Conservation (phyloP, 2,329 filamentous ascomycete species). For the Ophiocordyceps polyrhachis-furcata region DNA sequence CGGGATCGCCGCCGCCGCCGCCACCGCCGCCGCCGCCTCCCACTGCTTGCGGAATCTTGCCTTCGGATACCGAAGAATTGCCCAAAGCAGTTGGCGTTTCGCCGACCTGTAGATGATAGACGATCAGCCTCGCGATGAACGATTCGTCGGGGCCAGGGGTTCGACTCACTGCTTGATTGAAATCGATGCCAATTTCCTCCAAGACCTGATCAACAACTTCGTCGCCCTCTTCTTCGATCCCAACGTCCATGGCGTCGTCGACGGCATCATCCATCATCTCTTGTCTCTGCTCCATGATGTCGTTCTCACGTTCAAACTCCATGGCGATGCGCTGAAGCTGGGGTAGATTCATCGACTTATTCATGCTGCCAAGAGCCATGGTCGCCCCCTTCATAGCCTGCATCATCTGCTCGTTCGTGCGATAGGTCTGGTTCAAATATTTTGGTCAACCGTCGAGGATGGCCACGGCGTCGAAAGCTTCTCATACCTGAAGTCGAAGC, state of each 20-base stretch:
- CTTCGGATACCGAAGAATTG: conserved; percentile 51
- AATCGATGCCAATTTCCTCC: conserved; percentile 90
- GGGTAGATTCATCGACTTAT: conserved; percentile 90
- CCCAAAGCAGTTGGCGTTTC: conserved; percentile 79
- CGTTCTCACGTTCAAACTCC: conserved; percentile 98
- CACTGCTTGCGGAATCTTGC: conserved; percentile 70
- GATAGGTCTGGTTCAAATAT: conserved; percentile 49
- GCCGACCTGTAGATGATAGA: conserved; percentile 44
- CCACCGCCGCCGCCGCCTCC: conserved; percentile 33
- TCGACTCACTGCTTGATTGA: conserved; percentile 54
- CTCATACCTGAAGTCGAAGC: conserved; percentile 69
- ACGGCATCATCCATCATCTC: conserved; percentile 99
- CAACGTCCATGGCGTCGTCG: conserved; percentile 83
- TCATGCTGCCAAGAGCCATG: conserved; percentile 86
- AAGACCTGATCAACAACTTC: conserved; percentile 93
- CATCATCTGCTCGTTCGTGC: conserved; percentile 99
- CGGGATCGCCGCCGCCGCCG: conserved; percentile 35
- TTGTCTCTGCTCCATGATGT: conserved; percentile 97
- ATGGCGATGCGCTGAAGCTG: conserved; percentile 91
- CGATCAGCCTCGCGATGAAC: not conserved
- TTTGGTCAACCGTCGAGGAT: conserved; percentile 3
- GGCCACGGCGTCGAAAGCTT: too few species aligned
- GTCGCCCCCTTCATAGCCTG: conserved; percentile 98
- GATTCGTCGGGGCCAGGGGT: not conserved
- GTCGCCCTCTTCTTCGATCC: conserved; percentile 85